Base-by-base conservation (phyloP, 192 early-diverging fungal species). In the Rhizophagus clarus region DNA sequence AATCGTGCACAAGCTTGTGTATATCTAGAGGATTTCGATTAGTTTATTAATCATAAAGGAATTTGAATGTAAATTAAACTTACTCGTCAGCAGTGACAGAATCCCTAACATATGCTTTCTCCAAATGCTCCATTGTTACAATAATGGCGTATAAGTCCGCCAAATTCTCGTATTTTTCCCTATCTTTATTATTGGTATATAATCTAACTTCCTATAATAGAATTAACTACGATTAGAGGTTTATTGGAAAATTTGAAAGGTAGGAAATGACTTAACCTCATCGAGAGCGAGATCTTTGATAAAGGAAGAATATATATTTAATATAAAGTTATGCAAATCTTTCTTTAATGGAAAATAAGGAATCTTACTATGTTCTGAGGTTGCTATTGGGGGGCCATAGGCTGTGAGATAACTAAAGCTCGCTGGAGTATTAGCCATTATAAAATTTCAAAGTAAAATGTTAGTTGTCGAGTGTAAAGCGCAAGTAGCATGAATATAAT, bases 71-170 rank as follows among this genome's bases (percentile, higher is more conserved):
- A 24, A 62, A 15, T 49, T 20, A 47, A 34, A 37, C 80, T 77
- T 84, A 98, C 87, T 98, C 96, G 79, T 88, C 84, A 24, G 94
- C 90, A 0, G 93, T 88, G 22, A 97, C 90, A 11, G 93, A 91
- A 85, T 96, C 96, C 31, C 94, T 88, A 45, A 97, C 95, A 81
- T 97, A 99, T 2, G 96, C 95, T 73, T 94, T 90, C 80, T 99
- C 98, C 22, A 99, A 84, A 70, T 96, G 93, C 80, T 99, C 97
- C 61, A 96, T 92, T 20, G 94, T 90, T 31, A 97, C 89, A 17
- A 99, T 91, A 66, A 99, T 97, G 22, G 93, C 89, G 86, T 95
- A 99, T 1, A 99, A 84, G 70, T 97, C 96, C 5, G 96, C 96
- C 88, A 95, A 89, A 83, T 95, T 95, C 72, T 99, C 96, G 85